A percentile compares a stretch with the other conserved stretches of the same genome.
These are phyloP conservation scores for Trypanosoma cruzi DNA, from an alignment of 208 protist genomes.

Conservation along the genomic window DNA sequence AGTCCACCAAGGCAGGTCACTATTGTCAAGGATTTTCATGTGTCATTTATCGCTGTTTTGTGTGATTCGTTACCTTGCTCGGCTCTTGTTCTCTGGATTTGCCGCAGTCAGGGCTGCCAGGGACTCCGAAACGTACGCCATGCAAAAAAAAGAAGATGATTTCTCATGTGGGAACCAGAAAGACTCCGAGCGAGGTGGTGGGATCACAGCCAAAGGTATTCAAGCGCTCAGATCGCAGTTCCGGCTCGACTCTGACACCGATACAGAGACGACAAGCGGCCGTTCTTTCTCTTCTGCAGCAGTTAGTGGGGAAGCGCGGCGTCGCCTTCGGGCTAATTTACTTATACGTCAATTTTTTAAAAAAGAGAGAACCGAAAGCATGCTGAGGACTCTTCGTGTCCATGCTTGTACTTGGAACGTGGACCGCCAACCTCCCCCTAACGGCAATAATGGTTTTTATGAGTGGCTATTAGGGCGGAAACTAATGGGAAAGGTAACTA, in stretches of 20 bases:
- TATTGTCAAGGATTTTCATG: not conserved
- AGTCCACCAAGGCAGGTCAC: not conserved
- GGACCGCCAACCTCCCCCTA: slow-evolving; percentile 54
- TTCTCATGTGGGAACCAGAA: not conserved
- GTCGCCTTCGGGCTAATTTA: slow-evolving; percentile 10
- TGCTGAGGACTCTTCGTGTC: slow-evolving; percentile 38
- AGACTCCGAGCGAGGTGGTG: not conserved
- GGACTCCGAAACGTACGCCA: not conserved
- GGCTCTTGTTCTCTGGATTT: not conserved
- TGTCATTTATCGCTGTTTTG: slow-evolving; percentile 1
- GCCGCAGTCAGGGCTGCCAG: not conserved
- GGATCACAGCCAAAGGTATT: not conserved
- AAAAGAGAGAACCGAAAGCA: slow-evolving; percentile 5
- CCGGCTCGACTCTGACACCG: not conserved
- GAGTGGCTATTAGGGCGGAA: slow-evolving; percentile 54
- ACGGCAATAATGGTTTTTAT: slow-evolving; percentile 32
- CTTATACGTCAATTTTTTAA: slow-evolving; percentile 7
- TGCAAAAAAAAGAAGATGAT: not conserved
- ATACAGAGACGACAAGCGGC: not conserved
- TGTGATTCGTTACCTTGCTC: slow-evolving; percentile 2
- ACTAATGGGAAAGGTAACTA: slow-evolving; percentile 33
- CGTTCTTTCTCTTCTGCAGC: not conserved
- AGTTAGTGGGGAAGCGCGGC: not conserved
- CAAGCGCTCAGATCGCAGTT: not conserved
- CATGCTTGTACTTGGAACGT: slow-evolving; percentile 86